phyloP scores from a whole-genome alignment of 2,329 filamentous ascomycete species.

The Alternaria sp. region DNA sequence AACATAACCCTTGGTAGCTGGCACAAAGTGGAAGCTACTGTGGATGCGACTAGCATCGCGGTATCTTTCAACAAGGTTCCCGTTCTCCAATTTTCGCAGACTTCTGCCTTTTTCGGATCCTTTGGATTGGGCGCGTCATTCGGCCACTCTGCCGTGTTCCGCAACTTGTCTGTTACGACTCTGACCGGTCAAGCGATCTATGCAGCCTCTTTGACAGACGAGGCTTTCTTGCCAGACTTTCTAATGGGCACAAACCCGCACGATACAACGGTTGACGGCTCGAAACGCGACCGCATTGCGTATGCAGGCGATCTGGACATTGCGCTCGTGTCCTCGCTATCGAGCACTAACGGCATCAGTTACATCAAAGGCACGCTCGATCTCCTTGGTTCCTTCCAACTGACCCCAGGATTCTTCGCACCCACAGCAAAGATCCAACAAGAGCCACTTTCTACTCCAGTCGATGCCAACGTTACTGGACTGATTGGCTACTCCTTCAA shows the following conservation, averaged over 20 bases:
- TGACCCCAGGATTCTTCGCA: not conserved
- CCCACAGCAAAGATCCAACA: not conserved
- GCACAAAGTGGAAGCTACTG: not conserved
- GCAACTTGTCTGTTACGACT: not conserved
- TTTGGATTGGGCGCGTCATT: not conserved
- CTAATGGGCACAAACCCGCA: conserved; percentile 46
- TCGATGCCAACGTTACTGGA: conserved; percentile 37
- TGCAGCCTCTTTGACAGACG: conserved; percentile 26
- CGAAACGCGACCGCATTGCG: conserved; percentile 28
- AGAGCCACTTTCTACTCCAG: not conserved
- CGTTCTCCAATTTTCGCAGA: not conserved
- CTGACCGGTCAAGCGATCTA: not conserved
- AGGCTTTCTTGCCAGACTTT: conserved; percentile 41
- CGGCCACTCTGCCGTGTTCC: not conserved
- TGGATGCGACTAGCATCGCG: not conserved
- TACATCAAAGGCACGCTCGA: not conserved
- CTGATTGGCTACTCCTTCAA: conserved; percentile 47
- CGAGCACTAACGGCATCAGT: not conserved
- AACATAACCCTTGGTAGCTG: not conserved
- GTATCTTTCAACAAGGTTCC: not conserved
- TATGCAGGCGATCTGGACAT: not conserved
- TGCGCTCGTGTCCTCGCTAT: not conserved
- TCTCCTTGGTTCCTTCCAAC: not conserved
- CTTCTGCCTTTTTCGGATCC: not conserved
- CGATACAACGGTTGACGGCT: conserved; percentile 46